phyloP scores from a whole-genome alignment of 805 yeast genomes.

The Tetrapisispora namnaoensis region DNA sequence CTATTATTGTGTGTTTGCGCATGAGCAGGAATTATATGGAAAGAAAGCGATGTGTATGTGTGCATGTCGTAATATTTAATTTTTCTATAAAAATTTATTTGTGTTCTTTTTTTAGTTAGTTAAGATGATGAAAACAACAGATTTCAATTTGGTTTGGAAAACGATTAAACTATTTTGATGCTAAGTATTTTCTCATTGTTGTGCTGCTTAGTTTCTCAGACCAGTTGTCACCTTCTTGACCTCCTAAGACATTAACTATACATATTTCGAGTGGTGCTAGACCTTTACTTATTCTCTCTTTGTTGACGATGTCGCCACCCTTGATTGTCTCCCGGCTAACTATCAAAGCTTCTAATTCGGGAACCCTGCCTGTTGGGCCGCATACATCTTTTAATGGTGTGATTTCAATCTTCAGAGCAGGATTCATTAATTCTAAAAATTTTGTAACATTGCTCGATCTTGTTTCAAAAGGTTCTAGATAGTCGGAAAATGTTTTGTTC shows the following conservation, averaged over 20 bases:
- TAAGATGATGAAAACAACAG: not conserved
- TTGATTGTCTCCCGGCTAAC: slow-evolving; percentile 68
- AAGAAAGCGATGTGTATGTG: too few relatives aligned
- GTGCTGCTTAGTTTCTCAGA: slow-evolving; percentile 80
- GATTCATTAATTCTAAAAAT: slow-evolving; percentile 43
- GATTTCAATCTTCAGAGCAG: slow-evolving; percentile 39
- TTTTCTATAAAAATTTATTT: not conserved
- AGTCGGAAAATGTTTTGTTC: slow-evolving; percentile 65
- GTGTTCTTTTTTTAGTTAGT: not conserved
- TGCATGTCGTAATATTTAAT: too few relatives aligned
- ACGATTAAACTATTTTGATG: not conserved
- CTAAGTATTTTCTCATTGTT: slow-evolving; percentile 39
- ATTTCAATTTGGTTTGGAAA: too few relatives aligned
- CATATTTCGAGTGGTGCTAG: slow-evolving; percentile 42
- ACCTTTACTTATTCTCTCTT: slow-evolving; percentile 46
- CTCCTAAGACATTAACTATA: slow-evolving; percentile 59
- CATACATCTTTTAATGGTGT: slow-evolving; percentile 72
- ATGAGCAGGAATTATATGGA: too few relatives aligned
- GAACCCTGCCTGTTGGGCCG: slow-evolving; percentile 82
- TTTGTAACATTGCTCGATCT: slow-evolving; percentile 39
- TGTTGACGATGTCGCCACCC: slow-evolving; percentile 71
- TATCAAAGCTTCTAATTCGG: slow-evolving; percentile 67
- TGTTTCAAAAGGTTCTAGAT: slow-evolving; percentile 45
- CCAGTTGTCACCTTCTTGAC: slow-evolving; percentile 45
- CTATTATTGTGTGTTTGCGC: too few relatives aligned